Percentiles rank a stretch among this genome's conserved stretches.
Conservation (phyloP, 2,329 filamentous ascomycete genomes). For the Botrytis squamosa region DNA sequence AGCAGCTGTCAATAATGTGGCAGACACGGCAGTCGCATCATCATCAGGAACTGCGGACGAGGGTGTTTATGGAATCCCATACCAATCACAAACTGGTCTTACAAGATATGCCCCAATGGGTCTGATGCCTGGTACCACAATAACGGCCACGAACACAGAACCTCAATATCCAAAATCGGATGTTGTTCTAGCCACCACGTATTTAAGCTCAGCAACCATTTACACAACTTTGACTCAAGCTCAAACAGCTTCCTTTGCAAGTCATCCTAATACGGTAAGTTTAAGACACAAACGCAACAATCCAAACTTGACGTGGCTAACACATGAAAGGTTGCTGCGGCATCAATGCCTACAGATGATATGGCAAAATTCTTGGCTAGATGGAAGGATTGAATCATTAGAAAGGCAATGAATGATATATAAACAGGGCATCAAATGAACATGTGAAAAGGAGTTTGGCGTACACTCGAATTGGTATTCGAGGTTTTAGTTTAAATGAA, state of each 20-base stretch:
- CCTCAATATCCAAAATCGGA: slow-evolving; percentile 41
- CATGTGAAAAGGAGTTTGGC: slow-evolving; percentile 19
- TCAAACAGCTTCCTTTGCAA: slow-evolving; percentile 39
- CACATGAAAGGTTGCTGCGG: slow-evolving; percentile 32
- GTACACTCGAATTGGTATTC: slow-evolving; percentile 10
- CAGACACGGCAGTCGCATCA: slow-evolving; percentile 18
- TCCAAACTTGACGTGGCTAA: slow-evolving; percentile 24
- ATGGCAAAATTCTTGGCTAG: slow-evolving; percentile 42
- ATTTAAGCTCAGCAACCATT: slow-evolving; percentile 36
- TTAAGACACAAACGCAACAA: not conserved
- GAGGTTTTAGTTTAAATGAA: slow-evolving; percentile 17
- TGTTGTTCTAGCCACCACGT: slow-evolving; percentile 39
- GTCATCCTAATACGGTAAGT: slow-evolving; percentile 42
- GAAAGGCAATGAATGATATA: not conserved
- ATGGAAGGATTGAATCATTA: slow-evolving; percentile 40
- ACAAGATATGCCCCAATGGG: slow-evolving; percentile 45
- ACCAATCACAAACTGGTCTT: slow-evolving; percentile 40
- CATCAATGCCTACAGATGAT: slow-evolving; percentile 38
- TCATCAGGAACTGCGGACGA: slow-evolving; percentile 24
- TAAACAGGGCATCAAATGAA: slow-evolving; percentile 1
- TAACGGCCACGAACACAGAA: slow-evolving; percentile 41
- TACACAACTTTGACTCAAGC: slow-evolving; percentile 41
- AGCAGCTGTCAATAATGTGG: slow-evolving; percentile 30
- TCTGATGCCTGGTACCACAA: slow-evolving; percentile 40
- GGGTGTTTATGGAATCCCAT: slow-evolving; percentile 37